Base-by-base conservation (phyloP, 179 eudicot species). In the Beta macrorhiza region DNA sequence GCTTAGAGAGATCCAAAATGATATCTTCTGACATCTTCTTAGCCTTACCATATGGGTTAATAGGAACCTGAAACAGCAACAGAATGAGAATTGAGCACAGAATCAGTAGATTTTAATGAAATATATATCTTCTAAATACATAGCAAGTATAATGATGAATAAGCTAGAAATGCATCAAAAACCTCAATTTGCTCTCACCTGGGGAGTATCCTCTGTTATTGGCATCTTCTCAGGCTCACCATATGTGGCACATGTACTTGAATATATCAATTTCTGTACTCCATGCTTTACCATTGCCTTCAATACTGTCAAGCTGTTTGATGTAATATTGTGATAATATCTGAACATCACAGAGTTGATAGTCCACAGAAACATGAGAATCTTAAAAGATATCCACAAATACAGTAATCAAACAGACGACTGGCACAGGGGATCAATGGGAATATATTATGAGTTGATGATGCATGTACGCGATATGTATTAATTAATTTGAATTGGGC, bases 141-240 rank as follows among this genome's bases (percentile, higher is more conserved):
- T 15, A 63, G 25, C 65, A 81, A 59, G 32, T 57, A 10, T 67
- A 78, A 25, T 19, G 20, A 52, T 29, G 59, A 37, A 55, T 9
- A 80, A 49, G 47, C 78, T 45, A 9, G 47, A 75, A 52, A 65
- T 62, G 72, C 59, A 51, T 17, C 16, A 63, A 29, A 37, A 74
- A 75, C 42, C 62, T 79, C 53, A 49, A 61, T 7, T 45, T n/a
- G 67, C 64, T 63, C 64, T 86, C 77, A 95, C 98, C 95, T 95
- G 97, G 8, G 95, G 97, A 77, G 98, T 95, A 84, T 80, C 90
- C 87, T 95, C 98, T 61, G 96, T 91, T 81, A 95, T 95, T 45
- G 98, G 98, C 98, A 95, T 95, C 82, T 86, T 88, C 79, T 93
- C 91, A 74, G 98, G 98, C 79, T 95, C 98, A 64, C 98, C 98